Evolutionary conservation across 306 rosid species (phyloP), one percentile per base, ranked within the genome.

Genomic region (Ormosia semicastrata): DNA sequence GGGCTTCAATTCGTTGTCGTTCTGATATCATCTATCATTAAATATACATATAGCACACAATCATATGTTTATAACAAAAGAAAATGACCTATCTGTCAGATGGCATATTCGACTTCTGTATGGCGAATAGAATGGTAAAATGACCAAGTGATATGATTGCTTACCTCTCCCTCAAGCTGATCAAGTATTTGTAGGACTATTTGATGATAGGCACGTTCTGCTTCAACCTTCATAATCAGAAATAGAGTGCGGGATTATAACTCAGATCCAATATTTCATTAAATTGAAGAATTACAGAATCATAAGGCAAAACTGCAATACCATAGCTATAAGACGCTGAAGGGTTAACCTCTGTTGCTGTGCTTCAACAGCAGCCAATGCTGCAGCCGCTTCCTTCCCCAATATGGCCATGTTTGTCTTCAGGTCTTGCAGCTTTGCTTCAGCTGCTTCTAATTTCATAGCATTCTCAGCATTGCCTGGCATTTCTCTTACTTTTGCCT

Each of bases 361-460:
- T 54, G 97, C 97, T 89, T 95, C 99, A 65, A 95, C 98, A 85
- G 99, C 99, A 49, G 98, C 89, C 99, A 95, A 90, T 82, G 99
- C 97, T 56, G 99, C 93, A 78, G 94, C 89, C 18, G 99, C 99
- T 86, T 95, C 99, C 93, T 95, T 95, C 75, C 99, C 99, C 87
- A 95, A 82, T 73, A 90, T 92, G 81, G 90, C 88, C 99, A 90
- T 90, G 91, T 90, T 90, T 79, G 92, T 63, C 90, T 93, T 93
- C 50, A 95, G 89, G 77, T 95, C 98, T 53, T 92, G 98, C 72
- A 95, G 84, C 89, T 90, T 95, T 60, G 86, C 66, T 84, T 95
- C 99, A 41, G 97, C 90, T 62, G 95, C 91, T 88, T 95, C 99
- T 80, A 95, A 85, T 86, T 95, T 95, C 91, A 87, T 77, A 54